Base-by-base conservation (phyloP, 257 asterid species). In the Fraxinus cuspidata region DNA sequence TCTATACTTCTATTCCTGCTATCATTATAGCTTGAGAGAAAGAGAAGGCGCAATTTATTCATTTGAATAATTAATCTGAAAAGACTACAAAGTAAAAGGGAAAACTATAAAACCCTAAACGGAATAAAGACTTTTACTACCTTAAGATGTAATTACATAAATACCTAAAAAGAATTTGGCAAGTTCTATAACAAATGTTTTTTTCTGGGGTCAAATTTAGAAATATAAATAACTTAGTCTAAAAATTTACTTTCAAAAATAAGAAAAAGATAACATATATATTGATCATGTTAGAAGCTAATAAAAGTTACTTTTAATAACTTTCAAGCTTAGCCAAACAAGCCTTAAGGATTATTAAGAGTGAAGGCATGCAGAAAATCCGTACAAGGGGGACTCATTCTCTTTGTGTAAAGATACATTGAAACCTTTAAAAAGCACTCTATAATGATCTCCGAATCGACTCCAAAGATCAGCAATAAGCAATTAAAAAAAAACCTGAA, bases 331-430 rank as follows among this genome's bases (percentile, higher is more conserved):
- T 27, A 27, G 69, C 34, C 69, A 63, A 63, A 63, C 69, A 63
- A 25, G 69, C 34, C 69, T 63, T 27, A 42, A 63, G 65, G 31
- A 27, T 12, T 23, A 63, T 11, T 63, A 63, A 25, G 35, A 63
- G 34, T 63, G 35, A 27, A 25, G 34, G 16, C 58, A 70, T 25
- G 70, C 74, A 58, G 2, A 60, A 21, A 40, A 13, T 74, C 81
- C 81, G 85, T 82, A 82, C 85, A 74, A 60, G 72, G 72, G 34
- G 72, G 78, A 70, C 72, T 70, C 40, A 74, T 74, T 74, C 51
- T 69, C 40, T 4, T 21, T 25, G 34, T 27, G 69, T 63, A 25
- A 63, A 63, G 32, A 27, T 12, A 27, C 66, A 9, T 18, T 63
- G 69, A 63, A 63, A 3, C 35, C 69, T 63, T 63, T 63, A 27